Base-by-base conservation (phyloP, 2,329 filamentous ascomycete species). In the Beauveria sp. region DNA sequence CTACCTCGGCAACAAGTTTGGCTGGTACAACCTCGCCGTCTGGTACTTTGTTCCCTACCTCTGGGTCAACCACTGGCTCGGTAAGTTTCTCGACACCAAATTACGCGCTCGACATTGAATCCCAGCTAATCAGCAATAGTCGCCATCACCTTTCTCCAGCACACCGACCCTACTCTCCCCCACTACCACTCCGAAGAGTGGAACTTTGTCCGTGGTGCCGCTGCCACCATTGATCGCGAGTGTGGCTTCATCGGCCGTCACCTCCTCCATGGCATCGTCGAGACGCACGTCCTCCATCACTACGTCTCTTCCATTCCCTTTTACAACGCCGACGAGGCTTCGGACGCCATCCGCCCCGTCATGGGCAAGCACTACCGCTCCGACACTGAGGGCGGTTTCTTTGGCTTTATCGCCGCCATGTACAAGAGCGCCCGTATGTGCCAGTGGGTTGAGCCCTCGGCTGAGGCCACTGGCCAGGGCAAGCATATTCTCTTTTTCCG, bases 21-120 rank as follows among this genome's bases (percentile, higher is more conserved):
- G 95, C 71, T 93, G 87, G 81, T 74, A 80, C 73, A 98, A 97
- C 81, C 81, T 98, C 74, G 79, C 90, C 64, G 89, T 99, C 65
- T 98, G 95, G 93, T 99, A 99, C 79, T 87, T 93, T 71, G 73
- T 96, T 63, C 95, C 95, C 43, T 99, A 98, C 76, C 82, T 97
- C 64, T 97, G 93, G 93, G 93, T 97, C 62, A 96, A 98, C 85
- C 92, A 97, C 85, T 98, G 93, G 93, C 89, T 98, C 62, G 90
- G 91, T 95, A 87, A 83, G 90, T 83, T 57, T 58, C 18, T 51
- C 46, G 34, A n/a, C 48, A 18, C 16, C 14, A 10, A 20, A 9
- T 16, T 5, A n/a, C 9, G 14, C 6, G 18, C 7, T n/a, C 51
- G 34, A 62, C 66, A 67, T 62, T 70, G 71, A 70, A 70, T 14